These are phyloP conservation scores for Paracamarosporium sp. DNA, from an alignment of 2,329 filamentous ascomycete species.

Conservation along the genomic window DNA sequence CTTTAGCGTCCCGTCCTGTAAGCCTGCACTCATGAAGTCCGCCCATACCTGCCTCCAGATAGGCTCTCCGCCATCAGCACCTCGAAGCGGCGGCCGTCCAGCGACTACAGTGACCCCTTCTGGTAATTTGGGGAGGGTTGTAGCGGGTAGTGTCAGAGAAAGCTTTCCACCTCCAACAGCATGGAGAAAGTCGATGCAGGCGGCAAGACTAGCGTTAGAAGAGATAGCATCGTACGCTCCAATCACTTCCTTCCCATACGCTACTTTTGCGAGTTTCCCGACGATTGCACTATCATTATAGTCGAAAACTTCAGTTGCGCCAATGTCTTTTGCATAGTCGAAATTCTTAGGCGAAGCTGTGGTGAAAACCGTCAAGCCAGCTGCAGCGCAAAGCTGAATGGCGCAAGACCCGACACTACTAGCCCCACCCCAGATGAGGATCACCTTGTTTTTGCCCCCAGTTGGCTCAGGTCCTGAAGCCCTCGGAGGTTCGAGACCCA, in stretches of 20 bases:
- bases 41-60: conserved; percentile 13
- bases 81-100: neutral
- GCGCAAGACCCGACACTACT: conserved; percentile 44
- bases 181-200: conserved; percentile 13
- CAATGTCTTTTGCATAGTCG: conserved; percentile 51
- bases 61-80: conserved; percentile 1
- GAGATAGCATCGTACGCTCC: conserved; percentile 43
- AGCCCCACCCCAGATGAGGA: conserved; percentile 57
- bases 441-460: conserved; percentile 1
- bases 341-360: conserved; percentile 55
- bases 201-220: neutral
- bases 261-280: conserved; percentile 49
- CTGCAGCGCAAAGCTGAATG: conserved; percentile 46
- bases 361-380: conserved; percentile 44
- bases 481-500: conserved; percentile 44
- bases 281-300: conserved; percentile 53
- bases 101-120: conserved; percentile 3
- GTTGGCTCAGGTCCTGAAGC: conserved; percentile 10
- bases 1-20: conserved; percentile 13
- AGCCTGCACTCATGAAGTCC: conserved; percentile 18
- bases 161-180: conserved; percentile 14
- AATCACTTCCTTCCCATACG: conserved; percentile 41
- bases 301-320: conserved; percentile 56
- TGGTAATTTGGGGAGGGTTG: neutral
- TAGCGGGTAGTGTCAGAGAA: neutral